phyloP scores from a whole-genome alignment of 805 yeast species.

The Pichia phayaonensis region DNA sequence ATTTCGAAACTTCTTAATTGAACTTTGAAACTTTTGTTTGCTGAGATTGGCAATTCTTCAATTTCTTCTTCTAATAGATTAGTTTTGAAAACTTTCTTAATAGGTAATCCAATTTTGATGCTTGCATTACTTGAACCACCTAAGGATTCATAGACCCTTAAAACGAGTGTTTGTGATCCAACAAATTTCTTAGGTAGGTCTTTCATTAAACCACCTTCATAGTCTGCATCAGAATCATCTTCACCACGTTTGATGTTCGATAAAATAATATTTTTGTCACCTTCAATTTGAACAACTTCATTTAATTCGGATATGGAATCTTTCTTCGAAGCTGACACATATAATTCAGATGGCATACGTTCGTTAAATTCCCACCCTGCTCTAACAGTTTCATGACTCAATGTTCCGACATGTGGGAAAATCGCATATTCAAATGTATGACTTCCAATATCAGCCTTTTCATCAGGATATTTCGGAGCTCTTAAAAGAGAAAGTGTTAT shows the following conservation, averaged over 20 bases:
- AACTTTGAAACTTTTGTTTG: conserved; percentile 27
- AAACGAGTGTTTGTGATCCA: conserved; percentile 47
- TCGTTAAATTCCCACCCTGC: conserved; percentile 78
- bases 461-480: conserved; percentile 93
- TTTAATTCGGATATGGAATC: conserved; percentile 1
- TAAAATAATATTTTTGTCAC: conserved; percentile 55
- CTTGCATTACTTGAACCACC: conserved; percentile 67
- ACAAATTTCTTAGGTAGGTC: conserved; percentile 36
- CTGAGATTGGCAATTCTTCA: conserved; percentile 30
- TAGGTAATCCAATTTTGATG: conserved; percentile 36
- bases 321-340: conserved; percentile 3
- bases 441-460: conserved; percentile 85
- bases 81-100: conserved; percentile 44
- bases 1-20: conserved; percentile 71
- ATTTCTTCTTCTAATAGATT: conserved; percentile 50
- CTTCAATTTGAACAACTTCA: conserved; percentile 28
- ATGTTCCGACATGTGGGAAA: conserved; percentile 69
- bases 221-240: conserved; percentile 55
- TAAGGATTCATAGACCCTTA: conserved; percentile 78
- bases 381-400: conserved; percentile 58
- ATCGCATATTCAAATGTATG: conserved; percentile 81
- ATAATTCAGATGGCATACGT: conserved; percentile 20
- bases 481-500: conserved; percentile 83
- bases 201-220: conserved; percentile 28
- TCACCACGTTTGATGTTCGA: conserved; percentile 84